Conservation (phyloP, 202 grass and related monocot genomes). For the Zoysia matrella region DNA sequence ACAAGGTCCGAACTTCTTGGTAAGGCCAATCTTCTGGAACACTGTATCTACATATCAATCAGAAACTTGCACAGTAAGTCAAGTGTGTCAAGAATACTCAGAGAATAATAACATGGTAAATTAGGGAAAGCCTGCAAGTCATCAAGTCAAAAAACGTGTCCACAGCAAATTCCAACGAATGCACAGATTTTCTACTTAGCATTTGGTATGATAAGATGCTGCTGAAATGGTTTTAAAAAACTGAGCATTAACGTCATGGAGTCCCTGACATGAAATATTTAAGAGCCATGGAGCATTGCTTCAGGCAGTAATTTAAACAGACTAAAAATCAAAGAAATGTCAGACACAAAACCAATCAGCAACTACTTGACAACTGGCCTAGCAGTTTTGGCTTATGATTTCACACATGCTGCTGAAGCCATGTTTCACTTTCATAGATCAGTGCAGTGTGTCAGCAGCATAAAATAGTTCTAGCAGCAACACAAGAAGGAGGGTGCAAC, state of each 20-base stretch:
- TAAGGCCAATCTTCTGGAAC: conserved; percentile 96
- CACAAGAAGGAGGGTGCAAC: not conserved
- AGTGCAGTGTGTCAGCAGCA: not conserved
- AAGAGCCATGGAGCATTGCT: not conserved
- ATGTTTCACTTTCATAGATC: not conserved
- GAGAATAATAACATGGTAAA: conserved; percentile 13
- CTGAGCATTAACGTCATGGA: not conserved
- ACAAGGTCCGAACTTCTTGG: conserved; percentile 76
- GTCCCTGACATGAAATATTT: not conserved
- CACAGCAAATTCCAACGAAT: not conserved
- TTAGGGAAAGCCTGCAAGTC: conserved; percentile 9
- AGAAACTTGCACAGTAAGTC: conserved; percentile 16
- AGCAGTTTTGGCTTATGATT: not conserved
- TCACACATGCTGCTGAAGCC: not conserved
- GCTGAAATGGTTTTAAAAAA: not conserved
- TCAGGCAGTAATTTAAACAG: conserved; percentile 13
- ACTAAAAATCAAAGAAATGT: conserved; percentile 30
- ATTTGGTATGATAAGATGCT: not conserved
- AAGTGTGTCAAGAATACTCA: conserved; percentile 26
- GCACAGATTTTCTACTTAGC: not conserved
- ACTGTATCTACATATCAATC: conserved; percentile 63
- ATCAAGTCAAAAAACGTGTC: not conserved
- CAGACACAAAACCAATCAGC: conserved; percentile 5
- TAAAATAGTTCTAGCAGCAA: not conserved
- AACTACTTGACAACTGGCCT: conserved; percentile 10